phyloP scores from a whole-genome alignment of 371 early-diverging fungal species.

The Fennellomyces sp. region DNA sequence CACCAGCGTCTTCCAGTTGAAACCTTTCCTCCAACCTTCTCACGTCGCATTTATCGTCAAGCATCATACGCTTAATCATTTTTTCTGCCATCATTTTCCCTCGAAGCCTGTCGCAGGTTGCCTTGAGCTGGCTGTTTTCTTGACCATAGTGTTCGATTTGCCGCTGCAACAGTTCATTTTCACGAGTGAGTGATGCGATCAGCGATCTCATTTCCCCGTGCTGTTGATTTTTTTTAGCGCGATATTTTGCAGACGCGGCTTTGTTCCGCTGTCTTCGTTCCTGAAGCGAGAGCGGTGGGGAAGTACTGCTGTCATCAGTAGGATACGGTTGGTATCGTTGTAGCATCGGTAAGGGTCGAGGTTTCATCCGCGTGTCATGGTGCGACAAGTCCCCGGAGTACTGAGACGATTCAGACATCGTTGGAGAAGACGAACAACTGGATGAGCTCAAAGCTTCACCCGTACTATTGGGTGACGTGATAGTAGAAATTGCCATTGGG shows the following conservation, averaged over 20 bases:
- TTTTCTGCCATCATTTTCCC: conserved; percentile 49
- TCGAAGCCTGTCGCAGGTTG: conserved; percentile 43
- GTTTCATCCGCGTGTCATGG: not conserved
- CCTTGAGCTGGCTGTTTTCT: conserved; percentile 49
- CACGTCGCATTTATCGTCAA: not conserved
- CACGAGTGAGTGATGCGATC: conserved; percentile 40
- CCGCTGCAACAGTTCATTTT: conserved; percentile 39
- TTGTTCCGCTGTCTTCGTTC: conserved; percentile 61
- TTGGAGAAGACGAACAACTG: not conserved
- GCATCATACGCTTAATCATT: conserved; percentile 38
- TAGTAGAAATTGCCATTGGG: conserved; percentile 3
- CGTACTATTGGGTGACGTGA: not conserved
- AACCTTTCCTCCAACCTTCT: not conserved
- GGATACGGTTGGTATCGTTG: not conserved
- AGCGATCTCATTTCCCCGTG: conserved; percentile 51
- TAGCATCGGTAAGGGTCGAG: not conserved
- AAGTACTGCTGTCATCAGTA: not conserved
- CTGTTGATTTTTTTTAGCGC: conserved; percentile 57
- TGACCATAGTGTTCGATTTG: conserved; percentile 43
- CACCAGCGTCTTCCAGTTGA: not conserved
- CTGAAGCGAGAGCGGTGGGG: conserved; percentile 16
- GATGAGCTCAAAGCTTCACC: not conserved
- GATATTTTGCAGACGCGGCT: conserved; percentile 59
- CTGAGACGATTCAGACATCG: not conserved
- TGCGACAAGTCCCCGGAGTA: not conserved